A percentile compares a stretch with the other conserved stretches of the same genome.
Evolutionary conservation across 1,284 basidiomycete genomes (phyloP).

Genomic region (Bondarzewia mesenterica): DNA sequence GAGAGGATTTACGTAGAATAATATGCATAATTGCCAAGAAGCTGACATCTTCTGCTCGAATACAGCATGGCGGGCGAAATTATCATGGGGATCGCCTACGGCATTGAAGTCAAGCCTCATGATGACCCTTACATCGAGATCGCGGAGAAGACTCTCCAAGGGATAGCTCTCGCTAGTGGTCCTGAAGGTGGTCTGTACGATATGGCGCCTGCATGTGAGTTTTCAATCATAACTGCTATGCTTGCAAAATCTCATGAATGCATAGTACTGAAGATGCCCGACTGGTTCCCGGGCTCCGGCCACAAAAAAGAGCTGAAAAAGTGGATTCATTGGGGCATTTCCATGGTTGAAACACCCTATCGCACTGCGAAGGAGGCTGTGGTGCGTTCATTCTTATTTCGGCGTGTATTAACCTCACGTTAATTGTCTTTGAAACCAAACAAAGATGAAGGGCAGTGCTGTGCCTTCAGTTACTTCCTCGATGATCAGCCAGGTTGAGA

Average conservation of each 20-base stretch:
- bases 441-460: conserved; percentile 4
- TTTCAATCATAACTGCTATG: neutral
- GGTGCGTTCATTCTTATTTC: conserved; percentile 11
- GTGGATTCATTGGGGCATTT: conserved; percentile 21
- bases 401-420: neutral
- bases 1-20: no score
- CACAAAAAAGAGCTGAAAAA: conserved; percentile 41
- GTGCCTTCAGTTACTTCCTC: conserved; percentile 1
- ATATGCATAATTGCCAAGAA: no score
- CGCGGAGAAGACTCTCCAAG: conserved; percentile 19
- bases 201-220: conserved; percentile 20
- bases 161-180: conserved; percentile 18
- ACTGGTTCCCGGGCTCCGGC: conserved; percentile 37
- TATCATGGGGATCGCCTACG: conserved; percentile 21
- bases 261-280: conserved; percentile 32
- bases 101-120: conserved; percentile 20
- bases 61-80: conserved; percentile 22
- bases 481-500: conserved; percentile 4
- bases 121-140: conserved; percentile 21
- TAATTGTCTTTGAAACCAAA: neutral
- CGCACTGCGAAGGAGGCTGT: conserved; percentile 21
- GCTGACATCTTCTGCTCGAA: conserved; percentile 7
- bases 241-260: neutral
- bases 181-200: conserved; percentile 20
- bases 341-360: conserved; percentile 27